A percentile compares a stretch with the other conserved stretches of the same genome.
phyloP scores from a whole-genome alignment of 176 grass and related monocot species.

The Musa troglodytarum region DNA sequence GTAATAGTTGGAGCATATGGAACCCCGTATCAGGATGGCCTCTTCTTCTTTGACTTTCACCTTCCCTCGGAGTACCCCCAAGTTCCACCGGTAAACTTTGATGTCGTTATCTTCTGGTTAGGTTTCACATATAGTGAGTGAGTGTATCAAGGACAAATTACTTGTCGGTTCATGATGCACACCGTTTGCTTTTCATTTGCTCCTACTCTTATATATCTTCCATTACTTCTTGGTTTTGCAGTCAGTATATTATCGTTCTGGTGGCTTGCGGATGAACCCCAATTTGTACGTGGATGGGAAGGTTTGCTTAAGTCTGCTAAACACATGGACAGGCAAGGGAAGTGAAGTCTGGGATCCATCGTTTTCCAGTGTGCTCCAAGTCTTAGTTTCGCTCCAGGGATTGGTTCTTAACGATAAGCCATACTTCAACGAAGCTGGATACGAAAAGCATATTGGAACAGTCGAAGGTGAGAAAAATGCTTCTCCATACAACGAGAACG shows the following conservation, averaged over 20 bases:
- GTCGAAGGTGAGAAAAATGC: slow-evolving; percentile 96
- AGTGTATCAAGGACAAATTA: background rate
- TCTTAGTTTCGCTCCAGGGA: slow-evolving; percentile 87
- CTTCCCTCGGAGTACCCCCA: slow-evolving; percentile 80
- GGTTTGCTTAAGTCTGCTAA: slow-evolving; percentile 88
- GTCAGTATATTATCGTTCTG: slow-evolving; percentile 93
- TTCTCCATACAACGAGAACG: slow-evolving; percentile 92
- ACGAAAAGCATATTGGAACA: slow-evolving; percentile 93
- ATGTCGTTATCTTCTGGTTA: background rate
- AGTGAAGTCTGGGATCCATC: slow-evolving; percentile 95
- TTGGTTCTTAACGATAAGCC: slow-evolving; percentile 92
- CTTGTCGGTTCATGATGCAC: background rate
- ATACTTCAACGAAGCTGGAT: slow-evolving; percentile 96
- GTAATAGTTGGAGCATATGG: slow-evolving; percentile 90
- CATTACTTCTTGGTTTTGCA: slow-evolving; percentile 28
- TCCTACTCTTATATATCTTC: background rate
- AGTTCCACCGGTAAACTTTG: slow-evolving; percentile 80
- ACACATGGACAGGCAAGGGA: slow-evolving; percentile 89
- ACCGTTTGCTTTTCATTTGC: background rate
- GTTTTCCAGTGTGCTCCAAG: slow-evolving; percentile 86
- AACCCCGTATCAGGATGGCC: slow-evolving; percentile 94
- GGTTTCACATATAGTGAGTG: background rate
- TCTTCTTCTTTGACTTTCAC: slow-evolving; percentile 98
- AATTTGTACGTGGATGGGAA: slow-evolving; percentile 94
- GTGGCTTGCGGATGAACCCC: slow-evolving; percentile 86